phyloP scores from a whole-genome alignment of 2,329 filamentous ascomycete genomes.

The Setomelanomma holmii region DNA sequence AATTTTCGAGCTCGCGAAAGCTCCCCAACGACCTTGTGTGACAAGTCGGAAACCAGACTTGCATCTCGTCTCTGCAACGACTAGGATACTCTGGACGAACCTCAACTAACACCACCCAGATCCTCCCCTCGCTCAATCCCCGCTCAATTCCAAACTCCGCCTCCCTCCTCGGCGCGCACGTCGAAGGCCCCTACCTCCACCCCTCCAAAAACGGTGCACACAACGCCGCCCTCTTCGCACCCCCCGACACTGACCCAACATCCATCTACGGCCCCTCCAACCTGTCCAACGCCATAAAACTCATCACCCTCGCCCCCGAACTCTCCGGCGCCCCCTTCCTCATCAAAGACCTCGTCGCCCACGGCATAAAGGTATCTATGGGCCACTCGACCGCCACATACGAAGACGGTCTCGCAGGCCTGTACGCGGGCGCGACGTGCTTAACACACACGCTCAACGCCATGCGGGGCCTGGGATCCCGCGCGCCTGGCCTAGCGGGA shows the following conservation, averaged over 20 bases:
- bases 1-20: no score
- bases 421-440: conserved; percentile 58
- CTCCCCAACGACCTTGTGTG: no score
- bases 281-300: conserved; percentile 52
- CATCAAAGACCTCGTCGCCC: conserved; percentile 51
- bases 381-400: conserved; percentile 61
- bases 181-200: conserved; percentile 63
- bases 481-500: conserved; percentile 60
- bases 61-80: background rate
- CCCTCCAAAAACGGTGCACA: conserved; percentile 63
- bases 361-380: conserved; percentile 56
- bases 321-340: conserved; percentile 51
- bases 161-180: conserved; percentile 63
- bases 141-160: conserved; percentile 53
- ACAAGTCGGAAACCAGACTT: no score
- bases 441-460: conserved; percentile 64
- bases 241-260: conserved; percentile 41
- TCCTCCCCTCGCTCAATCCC: conserved; percentile 57
- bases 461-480: conserved; percentile 60
- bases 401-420: conserved; percentile 53
- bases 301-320: conserved; percentile 63
- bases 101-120: conserved; percentile 39
- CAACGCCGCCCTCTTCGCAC: conserved; percentile 54
- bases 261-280: conserved; percentile 57
- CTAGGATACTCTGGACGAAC: background rate